These are phyloP conservation scores for Pyrenochaeta sp. DNA, from an alignment of 2,329 filamentous ascomycete species.

Conservation along the genomic window DNA sequence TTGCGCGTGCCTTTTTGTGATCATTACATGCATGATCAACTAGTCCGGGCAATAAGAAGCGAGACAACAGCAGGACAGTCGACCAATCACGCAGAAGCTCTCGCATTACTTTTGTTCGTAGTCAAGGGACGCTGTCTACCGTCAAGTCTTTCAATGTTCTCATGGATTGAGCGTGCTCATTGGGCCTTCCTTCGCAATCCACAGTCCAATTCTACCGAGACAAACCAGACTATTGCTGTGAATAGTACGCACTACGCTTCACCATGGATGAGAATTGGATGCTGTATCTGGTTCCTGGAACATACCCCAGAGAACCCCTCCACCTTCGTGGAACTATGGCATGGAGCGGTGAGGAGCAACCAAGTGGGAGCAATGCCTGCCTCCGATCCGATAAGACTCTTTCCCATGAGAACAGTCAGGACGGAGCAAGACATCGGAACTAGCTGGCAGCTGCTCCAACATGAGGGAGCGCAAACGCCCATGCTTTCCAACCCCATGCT, in stretches of 20 bases:
- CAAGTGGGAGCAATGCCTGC: neutral
- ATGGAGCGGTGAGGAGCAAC: neutral
- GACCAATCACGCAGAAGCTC: constrained; percentile 9
- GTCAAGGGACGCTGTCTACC: neutral
- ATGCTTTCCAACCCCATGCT: neutral
- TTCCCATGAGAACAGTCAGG: neutral
- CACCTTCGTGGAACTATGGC: neutral
- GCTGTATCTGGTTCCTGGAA: neutral
- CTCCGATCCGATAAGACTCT: neutral
- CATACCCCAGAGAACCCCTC: neutral
- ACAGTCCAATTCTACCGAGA: neutral
- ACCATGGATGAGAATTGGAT: neutral
- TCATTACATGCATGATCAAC: constrained; percentile 23
- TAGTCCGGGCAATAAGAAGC: constrained; percentile 31
- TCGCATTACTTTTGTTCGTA: constrained; percentile 20
- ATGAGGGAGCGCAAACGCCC: neutral
- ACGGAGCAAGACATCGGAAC: neutral
- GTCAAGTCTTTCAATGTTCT: neutral
- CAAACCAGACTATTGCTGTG: neutral
- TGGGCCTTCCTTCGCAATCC: constrained; percentile 5
- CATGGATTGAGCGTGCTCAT: constrained; percentile 14
- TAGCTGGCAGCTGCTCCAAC: neutral
- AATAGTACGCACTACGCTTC: neutral
- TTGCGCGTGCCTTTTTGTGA: constrained; percentile 11
- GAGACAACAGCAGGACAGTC: constrained; percentile 19